Base-by-base conservation (phyloP, 1,284 basidiomycete genomes). In the Irpex sp. region DNA sequence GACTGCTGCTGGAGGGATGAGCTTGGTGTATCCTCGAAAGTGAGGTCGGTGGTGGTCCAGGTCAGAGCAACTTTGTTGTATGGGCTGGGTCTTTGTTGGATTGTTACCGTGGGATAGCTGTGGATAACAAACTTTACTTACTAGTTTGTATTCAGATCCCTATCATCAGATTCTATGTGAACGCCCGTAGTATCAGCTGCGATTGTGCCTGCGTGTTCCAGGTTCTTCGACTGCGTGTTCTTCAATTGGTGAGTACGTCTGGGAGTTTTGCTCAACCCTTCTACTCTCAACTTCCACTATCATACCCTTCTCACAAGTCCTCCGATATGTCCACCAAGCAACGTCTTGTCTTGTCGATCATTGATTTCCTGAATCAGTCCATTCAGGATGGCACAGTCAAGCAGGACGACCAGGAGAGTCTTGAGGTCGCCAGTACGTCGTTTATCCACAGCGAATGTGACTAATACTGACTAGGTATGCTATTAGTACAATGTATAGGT, bases 401-500 rank as follows among this genome's bases (percentile, higher is more conserved):
- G 75, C 82, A 88, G 64, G 95, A 97, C 73, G 95, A 97, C 76
- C 86, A 84, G 71, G 95, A 98, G 74, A 82, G 89, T 60, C 79
- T 98, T 55, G 94, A 98, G 69, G 88, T 96, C 63, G 94, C 94
- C 57, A 85, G 94, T 96, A 70, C 57, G 45, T 45, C 48, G 2
- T 55, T 48, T 21, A 48, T 57, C 54, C 52, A 47, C 39, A 45
- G 19, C 52, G 14, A 18, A 54, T 14, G 3, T 8, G 14, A 8
- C 23, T 33, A 9, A 28, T 14, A 28, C 52, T 36, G 52, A 54
- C 33, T 54, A 33, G 14, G 61, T 52, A 61, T 51, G 37, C 58
- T 10, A 57, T 10, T 72, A 96, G 94, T 94, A 64, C 94, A 97
- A 75, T 96, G 93, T 74, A 95, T 98, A 66, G 91, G 88, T 60